Percentiles rank a stretch among this genome's conserved stretches.
These are phyloP conservation scores for Claviceps purpurea DNA, from an alignment of 2,329 filamentous ascomycete genomes.

Conservation along the genomic window DNA sequence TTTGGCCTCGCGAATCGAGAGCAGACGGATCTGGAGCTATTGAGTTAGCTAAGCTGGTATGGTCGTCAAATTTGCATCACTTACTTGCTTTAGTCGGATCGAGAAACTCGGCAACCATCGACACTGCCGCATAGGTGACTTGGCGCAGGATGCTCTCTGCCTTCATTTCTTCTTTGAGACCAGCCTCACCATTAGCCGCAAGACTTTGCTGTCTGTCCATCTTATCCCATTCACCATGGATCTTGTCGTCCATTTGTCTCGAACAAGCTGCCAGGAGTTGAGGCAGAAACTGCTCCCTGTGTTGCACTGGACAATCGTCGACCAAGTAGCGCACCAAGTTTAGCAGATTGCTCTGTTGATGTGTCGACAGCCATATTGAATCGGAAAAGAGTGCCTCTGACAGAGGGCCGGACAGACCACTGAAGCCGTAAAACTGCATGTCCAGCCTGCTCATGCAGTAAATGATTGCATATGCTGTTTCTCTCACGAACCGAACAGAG, in stretches of 20 bases:
- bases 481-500: constrained; percentile 75
- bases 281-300: constrained; percentile 69
- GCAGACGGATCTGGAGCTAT: constrained; percentile 1
- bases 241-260: constrained; percentile 73
- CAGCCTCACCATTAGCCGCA: constrained; percentile 58
- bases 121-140: constrained; percentile 80
- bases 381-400: constrained; percentile 76
- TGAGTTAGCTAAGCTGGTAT: constrained; percentile 1
- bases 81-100: constrained; percentile 58
- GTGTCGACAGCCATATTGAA: constrained; percentile 69
- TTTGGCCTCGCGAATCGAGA: neutral
- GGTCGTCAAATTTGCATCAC: constrained; percentile 11
- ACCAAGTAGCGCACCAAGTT: constrained; percentile 82
- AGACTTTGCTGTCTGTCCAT: constrained; percentile 51
- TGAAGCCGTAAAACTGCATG: constrained; percentile 80
- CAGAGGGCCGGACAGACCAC: constrained; percentile 68
- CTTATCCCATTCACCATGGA: constrained; percentile 73
- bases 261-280: constrained; percentile 74
- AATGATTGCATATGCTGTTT: constrained; percentile 87
- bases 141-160: constrained; percentile 89
- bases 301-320: constrained; percentile 74
- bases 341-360: constrained; percentile 87
- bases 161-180: constrained; percentile 90
- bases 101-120: constrained; percentile 80
- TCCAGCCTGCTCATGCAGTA: constrained; percentile 86